Percentiles rank a stretch among this genome's conserved stretches.
Evolutionary conservation across 139 green algal species (phyloP).

Genomic region (Chlamydomonas urium): DNA sequence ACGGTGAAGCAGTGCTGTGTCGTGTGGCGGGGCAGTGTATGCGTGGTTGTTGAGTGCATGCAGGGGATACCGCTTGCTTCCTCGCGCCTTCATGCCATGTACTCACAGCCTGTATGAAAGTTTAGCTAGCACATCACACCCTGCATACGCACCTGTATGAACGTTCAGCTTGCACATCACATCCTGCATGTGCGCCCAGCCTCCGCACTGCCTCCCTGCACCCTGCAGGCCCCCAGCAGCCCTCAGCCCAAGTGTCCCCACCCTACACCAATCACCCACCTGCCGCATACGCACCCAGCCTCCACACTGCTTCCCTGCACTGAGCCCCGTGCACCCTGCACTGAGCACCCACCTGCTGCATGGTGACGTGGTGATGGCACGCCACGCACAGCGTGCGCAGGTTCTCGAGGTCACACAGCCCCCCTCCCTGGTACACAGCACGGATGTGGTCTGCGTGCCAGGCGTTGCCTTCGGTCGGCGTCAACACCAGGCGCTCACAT

Average conservation of each 20-base stretch:
- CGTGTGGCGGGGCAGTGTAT: too few relatives aligned
- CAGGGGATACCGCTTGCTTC: too few relatives aligned
- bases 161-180: too few relatives aligned
- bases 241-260: background rate
- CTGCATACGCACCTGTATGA: too few relatives aligned
- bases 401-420: constrained; percentile 84
- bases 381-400: constrained; percentile 80
- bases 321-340: background rate
- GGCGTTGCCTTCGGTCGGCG: constrained; percentile 57
- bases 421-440: constrained; percentile 79
- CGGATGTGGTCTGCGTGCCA: constrained; percentile 90
- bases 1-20: too few relatives aligned
- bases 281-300: background rate
- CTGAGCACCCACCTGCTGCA: constrained; percentile 44
- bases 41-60: too few relatives aligned
- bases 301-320: background rate
- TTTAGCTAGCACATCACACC: too few relatives aligned
- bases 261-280: background rate
- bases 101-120: too few relatives aligned
- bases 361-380: constrained; percentile 72
- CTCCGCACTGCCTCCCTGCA: background rate
- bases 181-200: background rate
- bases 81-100: too few relatives aligned
- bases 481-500: background rate
- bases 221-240: background rate